Evolutionary conservation across 495 filamentous ascomycete genomes (phyloP).

Genomic region (Gamarada debralockiae): DNA sequence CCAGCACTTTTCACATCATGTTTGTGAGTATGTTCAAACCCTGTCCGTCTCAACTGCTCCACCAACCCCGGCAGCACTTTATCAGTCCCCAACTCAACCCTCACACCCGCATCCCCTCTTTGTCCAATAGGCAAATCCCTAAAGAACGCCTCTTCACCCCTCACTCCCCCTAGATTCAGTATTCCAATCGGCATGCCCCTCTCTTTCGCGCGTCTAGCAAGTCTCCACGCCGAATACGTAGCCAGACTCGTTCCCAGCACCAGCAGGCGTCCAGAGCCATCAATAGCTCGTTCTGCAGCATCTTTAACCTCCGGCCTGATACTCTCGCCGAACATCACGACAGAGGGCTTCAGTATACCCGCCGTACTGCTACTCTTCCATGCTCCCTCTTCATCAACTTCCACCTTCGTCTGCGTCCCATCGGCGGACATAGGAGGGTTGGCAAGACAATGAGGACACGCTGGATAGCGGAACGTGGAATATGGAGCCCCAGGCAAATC

Average conservation of each 20-base stretch:
- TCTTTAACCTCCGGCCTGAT: conserved; percentile 63
- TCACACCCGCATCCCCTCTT: conserved; percentile 41
- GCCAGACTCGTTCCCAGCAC: conserved; percentile 87
- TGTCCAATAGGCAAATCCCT: conserved; percentile 42
- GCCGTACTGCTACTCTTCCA: conserved; percentile 65
- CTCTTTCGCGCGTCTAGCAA: conserved; percentile 79
- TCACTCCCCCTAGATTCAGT: conserved; percentile 77
- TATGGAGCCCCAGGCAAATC: conserved; percentile 88
- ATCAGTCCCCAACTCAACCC: conserved; percentile 52
- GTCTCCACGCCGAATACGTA: conserved; percentile 90
- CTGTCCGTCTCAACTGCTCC: conserved; percentile 26
- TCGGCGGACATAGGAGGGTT: conserved; percentile 58
- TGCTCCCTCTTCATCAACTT: conserved; percentile 78
- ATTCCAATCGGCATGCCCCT: conserved; percentile 80
- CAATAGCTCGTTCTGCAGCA: conserved; percentile 76
- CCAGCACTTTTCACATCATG: background rate
- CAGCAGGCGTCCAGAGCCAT: conserved; percentile 68
- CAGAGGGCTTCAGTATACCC: conserved; percentile 84
- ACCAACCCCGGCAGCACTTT: conserved; percentile 51
- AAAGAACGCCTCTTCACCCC: conserved; percentile 73
- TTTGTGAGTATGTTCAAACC: conserved; percentile 15
- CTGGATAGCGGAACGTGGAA: conserved; percentile 83
- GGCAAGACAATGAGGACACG: conserved; percentile 76
- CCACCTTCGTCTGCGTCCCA: conserved; percentile 53
- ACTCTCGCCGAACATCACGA: conserved; percentile 94